phyloP scores from a whole-genome alignment of 2,329 filamentous ascomycete genomes.

The Penicillium sp. region DNA sequence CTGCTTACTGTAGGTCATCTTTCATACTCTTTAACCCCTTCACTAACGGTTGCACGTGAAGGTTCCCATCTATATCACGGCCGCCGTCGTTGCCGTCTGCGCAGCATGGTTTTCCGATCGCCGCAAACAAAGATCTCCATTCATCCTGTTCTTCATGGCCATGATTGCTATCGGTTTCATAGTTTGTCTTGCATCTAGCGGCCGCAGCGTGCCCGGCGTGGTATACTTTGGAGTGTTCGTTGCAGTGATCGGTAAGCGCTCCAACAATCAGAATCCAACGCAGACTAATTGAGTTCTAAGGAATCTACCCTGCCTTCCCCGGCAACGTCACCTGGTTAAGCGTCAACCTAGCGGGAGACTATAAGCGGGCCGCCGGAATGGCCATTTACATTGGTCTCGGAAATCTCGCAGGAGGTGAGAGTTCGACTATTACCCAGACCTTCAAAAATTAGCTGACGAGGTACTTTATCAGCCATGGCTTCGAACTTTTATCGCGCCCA shows the following conservation, averaged over 20 bases:
- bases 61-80: constrained; percentile 43
- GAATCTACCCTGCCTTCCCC: constrained; percentile 48
- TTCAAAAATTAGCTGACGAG: neutral
- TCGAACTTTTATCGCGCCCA: constrained; percentile 66
- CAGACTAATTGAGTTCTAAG: constrained; percentile 18
- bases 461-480: constrained; percentile 55
- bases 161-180: constrained; percentile 59
- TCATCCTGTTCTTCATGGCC: constrained; percentile 54
- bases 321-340: constrained; percentile 56
- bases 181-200: constrained; percentile 44
- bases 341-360: constrained; percentile 58
- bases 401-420: constrained; percentile 46
- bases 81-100: constrained; percentile 37
- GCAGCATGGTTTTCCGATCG: constrained; percentile 59
- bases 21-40: too few relatives aligned
- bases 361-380: constrained; percentile 60
- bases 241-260: constrained; percentile 42
- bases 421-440: neutral
- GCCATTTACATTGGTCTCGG: constrained; percentile 63
- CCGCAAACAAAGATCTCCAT: constrained; percentile 53
- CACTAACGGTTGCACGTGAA: neutral
- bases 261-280: neutral
- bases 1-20: constrained; percentile 34
- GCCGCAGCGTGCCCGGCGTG: constrained; percentile 39
- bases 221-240: constrained; percentile 51